Evolutionary conservation across 345 rosid species (phyloP).

Genomic region (Mercurialis annua): DNA sequence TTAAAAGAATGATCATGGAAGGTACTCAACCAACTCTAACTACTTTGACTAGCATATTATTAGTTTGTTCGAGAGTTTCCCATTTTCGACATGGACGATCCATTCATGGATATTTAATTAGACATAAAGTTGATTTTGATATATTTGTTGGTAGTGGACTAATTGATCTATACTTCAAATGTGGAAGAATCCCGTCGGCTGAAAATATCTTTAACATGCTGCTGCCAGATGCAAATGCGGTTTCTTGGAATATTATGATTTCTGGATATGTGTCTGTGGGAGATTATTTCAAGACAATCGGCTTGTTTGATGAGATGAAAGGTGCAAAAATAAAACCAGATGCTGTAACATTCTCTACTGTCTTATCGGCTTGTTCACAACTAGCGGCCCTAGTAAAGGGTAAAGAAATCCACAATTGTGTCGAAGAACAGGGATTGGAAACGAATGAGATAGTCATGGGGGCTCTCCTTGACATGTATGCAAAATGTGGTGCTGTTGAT

Average conservation of each 20-base stretch:
- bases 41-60: constrained; percentile 51
- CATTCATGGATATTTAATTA: constrained; percentile 50
- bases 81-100: constrained; percentile 52
- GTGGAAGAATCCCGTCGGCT: constrained; percentile 49
- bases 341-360: constrained; percentile 51
- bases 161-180: constrained; percentile 61
- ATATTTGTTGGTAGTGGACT: constrained; percentile 36
- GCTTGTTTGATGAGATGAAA: constrained; percentile 41
- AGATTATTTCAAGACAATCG: constrained; percentile 48
- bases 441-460: constrained; percentile 53
- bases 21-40: constrained; percentile 47
- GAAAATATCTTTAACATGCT: constrained; percentile 42
- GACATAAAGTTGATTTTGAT: constrained; percentile 40
- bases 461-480: constrained; percentile 78
- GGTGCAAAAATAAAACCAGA: constrained; percentile 47
- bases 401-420: constrained; percentile 47
- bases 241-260: constrained; percentile 66
- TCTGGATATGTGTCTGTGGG: constrained; percentile 53
- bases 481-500: constrained; percentile 77
- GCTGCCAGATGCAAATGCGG: constrained; percentile 26
- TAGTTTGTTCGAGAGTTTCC: constrained; percentile 58
- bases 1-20: constrained; percentile 51
- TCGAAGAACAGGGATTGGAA: constrained; percentile 34
- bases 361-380: constrained; percentile 64
- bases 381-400: constrained; percentile 67